These are phyloP conservation scores for Pythium guiyangense DNA, from an alignment of 352 stramenopile genomes.

Conservation along the genomic window DNA sequence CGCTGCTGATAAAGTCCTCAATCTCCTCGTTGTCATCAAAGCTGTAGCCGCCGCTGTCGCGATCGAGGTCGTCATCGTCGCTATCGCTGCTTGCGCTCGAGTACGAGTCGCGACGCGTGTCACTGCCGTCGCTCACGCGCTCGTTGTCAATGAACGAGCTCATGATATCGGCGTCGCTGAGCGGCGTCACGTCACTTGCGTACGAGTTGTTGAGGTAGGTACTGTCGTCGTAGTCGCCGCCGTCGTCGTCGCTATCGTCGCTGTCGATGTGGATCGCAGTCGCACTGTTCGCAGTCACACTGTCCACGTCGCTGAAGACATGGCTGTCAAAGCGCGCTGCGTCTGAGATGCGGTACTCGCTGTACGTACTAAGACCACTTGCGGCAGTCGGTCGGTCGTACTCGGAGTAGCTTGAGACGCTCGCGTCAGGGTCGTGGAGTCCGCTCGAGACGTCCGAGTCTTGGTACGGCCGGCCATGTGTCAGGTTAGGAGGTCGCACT, in stretches of 20 bases:
- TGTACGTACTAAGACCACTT: constrained; percentile 24
- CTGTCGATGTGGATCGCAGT: not conserved
- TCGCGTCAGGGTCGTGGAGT: constrained; percentile 10
- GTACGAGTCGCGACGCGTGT: no score
- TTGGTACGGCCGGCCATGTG: no score
- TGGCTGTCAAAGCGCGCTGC: constrained; percentile 24
- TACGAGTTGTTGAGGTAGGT: no score
- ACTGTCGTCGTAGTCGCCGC: constrained; percentile 10
- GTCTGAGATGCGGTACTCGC: not conserved
- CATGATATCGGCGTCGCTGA: no score
- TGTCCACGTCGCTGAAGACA: constrained; percentile 26
- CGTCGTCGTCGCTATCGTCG: constrained; percentile 11
- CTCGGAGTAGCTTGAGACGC: constrained; percentile 12
- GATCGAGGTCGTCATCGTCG: no score
- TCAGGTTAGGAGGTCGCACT: not conserved
- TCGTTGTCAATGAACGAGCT: no score
- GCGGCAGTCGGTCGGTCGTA: constrained; percentile 5
- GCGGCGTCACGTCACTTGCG: no score
- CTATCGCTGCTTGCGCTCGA: no score
- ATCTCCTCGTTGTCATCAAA: no score
- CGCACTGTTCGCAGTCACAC: not conserved
- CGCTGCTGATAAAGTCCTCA: no score
- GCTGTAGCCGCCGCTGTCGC: no score
- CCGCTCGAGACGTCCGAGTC: constrained; percentile 8
- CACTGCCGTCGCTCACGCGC: no score